Evolutionary conservation across 2,329 filamentous ascomycete species (phyloP), one percentile per base, ranked within the genome.

Genomic region (Trichoderma semiorbis): DNA sequence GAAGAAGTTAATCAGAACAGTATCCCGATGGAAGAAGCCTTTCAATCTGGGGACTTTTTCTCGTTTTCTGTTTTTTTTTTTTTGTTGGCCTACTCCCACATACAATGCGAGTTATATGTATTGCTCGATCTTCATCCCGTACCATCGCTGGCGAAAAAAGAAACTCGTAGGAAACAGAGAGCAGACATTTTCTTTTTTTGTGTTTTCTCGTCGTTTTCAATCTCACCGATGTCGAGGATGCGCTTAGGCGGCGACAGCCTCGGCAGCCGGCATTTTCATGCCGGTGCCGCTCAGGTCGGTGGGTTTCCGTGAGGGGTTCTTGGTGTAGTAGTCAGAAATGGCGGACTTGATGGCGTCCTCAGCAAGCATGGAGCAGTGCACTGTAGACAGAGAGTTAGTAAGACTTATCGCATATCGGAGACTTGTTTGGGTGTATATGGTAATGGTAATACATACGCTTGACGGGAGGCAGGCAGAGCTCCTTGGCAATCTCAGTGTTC

Each of bases 401-500:
- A 36, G 28, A 10, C 68, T 32, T 7, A 7, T 60, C 11, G 2
- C 8, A 47, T 11, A 18, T 18, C 7, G 14, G 24, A 57, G 16
- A 63, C 34, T 10, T 7, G 3, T 8, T 30, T 36, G 24, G 28
- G 3, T 11, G 32, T 18, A 43, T 43, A 43, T 12, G 14, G 43
- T 39, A 21, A 57, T 34, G 43, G 7, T 7, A 7, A 64, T 70
- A 89, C 91, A 83, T 85, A 94, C 93, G 83, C 85, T 97, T 97
- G 65, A 97, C 93, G 73, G 94, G 93, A 43, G 93, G 94, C 79
- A 96, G 83, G 79, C 93, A 96, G 71, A 98, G 86, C 84, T 99
- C 97, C 86, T 97, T 97, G 47, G 96, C 96, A 80, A 99, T 99
- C 84, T 99, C 95, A 4, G 95, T 97, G 84, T 99, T 99, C 85